Conservation (phyloP, 768 basidiomycete species). For the Tylopilus cervinicoccineus region DNA sequence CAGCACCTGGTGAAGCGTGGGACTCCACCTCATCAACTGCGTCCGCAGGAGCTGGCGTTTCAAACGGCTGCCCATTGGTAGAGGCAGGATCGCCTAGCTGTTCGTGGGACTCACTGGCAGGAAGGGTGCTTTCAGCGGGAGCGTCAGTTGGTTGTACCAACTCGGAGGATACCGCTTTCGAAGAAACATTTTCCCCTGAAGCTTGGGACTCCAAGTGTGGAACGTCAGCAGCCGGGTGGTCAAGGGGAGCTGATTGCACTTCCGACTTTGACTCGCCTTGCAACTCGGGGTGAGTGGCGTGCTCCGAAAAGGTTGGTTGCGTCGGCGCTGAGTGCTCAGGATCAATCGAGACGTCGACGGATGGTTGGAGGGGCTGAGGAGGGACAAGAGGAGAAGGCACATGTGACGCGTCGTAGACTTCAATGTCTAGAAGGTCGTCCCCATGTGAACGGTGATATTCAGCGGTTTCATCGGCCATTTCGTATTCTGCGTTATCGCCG, state of each 20-base stretch:
- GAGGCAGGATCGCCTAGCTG: conserved; percentile 7
- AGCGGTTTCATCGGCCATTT: conserved; percentile 33
- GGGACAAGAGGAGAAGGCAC: conserved; percentile 26
- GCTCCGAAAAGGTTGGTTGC: conserved; percentile 5
- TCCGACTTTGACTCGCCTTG: conserved; percentile 10
- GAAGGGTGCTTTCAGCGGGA: conserved; percentile 3
- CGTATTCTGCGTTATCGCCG: conserved; percentile 47
- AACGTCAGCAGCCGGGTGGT: conserved; percentile 15
- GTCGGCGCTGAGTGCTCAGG: conserved; percentile 10
- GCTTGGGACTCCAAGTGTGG: conserved; percentile 14
- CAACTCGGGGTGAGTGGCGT: conserved; percentile 1
- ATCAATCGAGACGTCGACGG: conserved; percentile 15
- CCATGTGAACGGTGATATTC: conserved; percentile 20
- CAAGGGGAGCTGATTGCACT: conserved; percentile 9
- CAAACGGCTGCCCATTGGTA: conserved; percentile 5
- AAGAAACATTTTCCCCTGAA: conserved; percentile 8
- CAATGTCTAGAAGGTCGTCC: conserved; percentile 36
- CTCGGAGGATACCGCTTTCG: conserved; percentile 3
- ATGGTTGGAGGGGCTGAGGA: conserved; percentile 11
- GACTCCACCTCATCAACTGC: conserved; percentile 2
- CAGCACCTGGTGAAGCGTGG: conserved; percentile 1
- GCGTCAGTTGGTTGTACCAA: conserved; percentile 5
- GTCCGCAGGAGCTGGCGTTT: conserved; percentile 3
- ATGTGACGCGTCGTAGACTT: conserved; percentile 39
- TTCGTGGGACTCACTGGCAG: conserved; percentile 21